These are phyloP conservation scores for Vicia faba DNA, from an alignment of 306 rosid genomes.

Conservation along the genomic window DNA sequence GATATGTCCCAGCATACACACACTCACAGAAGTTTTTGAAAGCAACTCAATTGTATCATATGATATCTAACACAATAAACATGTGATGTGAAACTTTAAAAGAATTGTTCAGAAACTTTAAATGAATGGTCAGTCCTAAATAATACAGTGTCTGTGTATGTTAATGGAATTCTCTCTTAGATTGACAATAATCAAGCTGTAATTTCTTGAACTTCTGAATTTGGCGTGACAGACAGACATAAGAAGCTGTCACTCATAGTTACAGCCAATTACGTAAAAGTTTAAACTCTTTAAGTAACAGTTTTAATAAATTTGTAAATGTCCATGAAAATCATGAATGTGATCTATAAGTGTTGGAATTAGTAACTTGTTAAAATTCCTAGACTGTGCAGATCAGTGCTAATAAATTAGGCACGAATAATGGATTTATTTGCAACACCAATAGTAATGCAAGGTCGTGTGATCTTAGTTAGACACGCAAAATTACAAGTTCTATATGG, in stretches of 20 bases:
- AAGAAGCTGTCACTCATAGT: slow-evolving; percentile 20
- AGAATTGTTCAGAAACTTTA: too few species aligned
- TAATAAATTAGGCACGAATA: neutral
- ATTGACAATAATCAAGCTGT: slow-evolving; percentile 10
- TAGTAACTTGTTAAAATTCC: neutral
- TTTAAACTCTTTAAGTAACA: slow-evolving; percentile 25
- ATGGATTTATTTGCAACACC: neutral
- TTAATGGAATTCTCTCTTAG: slow-evolving; percentile 12
- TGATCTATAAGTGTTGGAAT: neutral
- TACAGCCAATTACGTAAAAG: slow-evolving; percentile 1
- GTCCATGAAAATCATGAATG: slow-evolving; percentile 32
- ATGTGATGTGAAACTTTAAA: slow-evolving; percentile 4
- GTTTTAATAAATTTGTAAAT: slow-evolving; percentile 19
- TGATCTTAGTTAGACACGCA: neutral
- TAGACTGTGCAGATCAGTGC: neutral
- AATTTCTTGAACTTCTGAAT: slow-evolving; percentile 9
- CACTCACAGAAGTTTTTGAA: slow-evolving; percentile 19
- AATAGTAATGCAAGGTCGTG: neutral
- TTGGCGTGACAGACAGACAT: slow-evolving; percentile 32
- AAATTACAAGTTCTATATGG: slow-evolving; percentile 7
- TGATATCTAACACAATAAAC: slow-evolving; percentile 29
- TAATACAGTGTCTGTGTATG: slow-evolving; percentile 18
- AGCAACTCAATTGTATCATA: slow-evolving; percentile 14
- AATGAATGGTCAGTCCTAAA: slow-evolving; percentile 6
- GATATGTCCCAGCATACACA: neutral